These are phyloP conservation scores for Yamadazyma pseudoaaseri DNA, from an alignment of 1,139 yeast species.

Conservation along the genomic window DNA sequence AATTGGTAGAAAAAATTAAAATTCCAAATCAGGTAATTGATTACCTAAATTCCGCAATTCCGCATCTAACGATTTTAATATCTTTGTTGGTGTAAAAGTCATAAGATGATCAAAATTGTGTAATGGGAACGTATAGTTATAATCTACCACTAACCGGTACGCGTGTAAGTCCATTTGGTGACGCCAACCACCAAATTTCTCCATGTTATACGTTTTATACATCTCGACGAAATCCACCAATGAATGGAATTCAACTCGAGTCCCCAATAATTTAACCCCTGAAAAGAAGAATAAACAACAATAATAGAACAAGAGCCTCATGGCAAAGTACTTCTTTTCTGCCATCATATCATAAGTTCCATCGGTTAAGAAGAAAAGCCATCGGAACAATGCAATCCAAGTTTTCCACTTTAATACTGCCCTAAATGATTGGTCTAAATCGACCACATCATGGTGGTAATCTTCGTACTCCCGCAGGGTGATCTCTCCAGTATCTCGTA, in stretches of 20 bases:
- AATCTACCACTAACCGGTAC: slow-evolving; percentile 11
- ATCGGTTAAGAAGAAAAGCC: slow-evolving; percentile 19
- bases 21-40: no score
- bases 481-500: slow-evolving; percentile 1
- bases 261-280: slow-evolving; percentile 15
- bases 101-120: slow-evolving; percentile 1
- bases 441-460: background rate
- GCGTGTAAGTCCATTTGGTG: slow-evolving; percentile 16
- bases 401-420: slow-evolving; percentile 7
- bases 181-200: slow-evolving; percentile 19
- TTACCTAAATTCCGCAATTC: background rate
- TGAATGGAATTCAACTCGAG: slow-evolving; percentile 17
- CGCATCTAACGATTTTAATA: no score
- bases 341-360: slow-evolving; percentile 16
- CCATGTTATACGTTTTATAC: slow-evolving; percentile 17
- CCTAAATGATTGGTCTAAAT: slow-evolving; percentile 10
- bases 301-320: slow-evolving; percentile 23
- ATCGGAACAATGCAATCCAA: slow-evolving; percentile 20
- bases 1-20: no score
- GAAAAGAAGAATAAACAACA: slow-evolving; percentile 19
- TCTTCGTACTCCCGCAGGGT: background rate
- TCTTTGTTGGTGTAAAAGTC: slow-evolving; percentile 4
- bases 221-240: slow-evolving; percentile 23
- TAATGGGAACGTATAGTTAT: slow-evolving; percentile 3
- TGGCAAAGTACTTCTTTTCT: slow-evolving; percentile 20